Evolutionary conservation across 768 basidiomycete genomes (phyloP).

Genomic region (Phaeotremella skinneri): DNA sequence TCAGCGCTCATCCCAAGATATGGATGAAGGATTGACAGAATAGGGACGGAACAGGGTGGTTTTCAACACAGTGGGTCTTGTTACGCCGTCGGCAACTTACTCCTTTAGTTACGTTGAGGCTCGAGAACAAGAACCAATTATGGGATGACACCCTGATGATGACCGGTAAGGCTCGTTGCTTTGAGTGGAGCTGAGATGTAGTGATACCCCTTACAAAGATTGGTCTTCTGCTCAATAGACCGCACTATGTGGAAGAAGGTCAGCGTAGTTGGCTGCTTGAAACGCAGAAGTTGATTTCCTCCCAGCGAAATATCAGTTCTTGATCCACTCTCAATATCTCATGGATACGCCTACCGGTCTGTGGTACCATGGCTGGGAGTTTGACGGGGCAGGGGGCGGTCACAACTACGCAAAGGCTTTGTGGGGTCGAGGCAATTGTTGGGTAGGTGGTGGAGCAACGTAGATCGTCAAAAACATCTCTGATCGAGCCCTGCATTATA

Average conservation of each 20-base stretch:
- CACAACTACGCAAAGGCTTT: slow-evolving; percentile 49
- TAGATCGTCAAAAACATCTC: no score
- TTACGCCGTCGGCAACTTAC: slow-evolving; percentile 44
- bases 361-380: slow-evolving; percentile 50
- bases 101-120: slow-evolving; percentile 53
- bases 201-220: slow-evolving; percentile 62
- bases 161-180: slow-evolving; percentile 8
- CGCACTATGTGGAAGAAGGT: slow-evolving; percentile 58
- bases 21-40: slow-evolving; percentile 6
- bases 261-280: no score
- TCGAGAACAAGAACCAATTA: slow-evolving; percentile 56
- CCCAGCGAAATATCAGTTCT: slow-evolving; percentile 57
- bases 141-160: slow-evolving; percentile 66
- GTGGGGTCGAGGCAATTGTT: slow-evolving; percentile 63
- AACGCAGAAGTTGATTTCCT: no score
- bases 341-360: slow-evolving; percentile 44
- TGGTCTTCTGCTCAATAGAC: slow-evolving; percentile 58
- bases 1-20: not conserved
- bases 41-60: slow-evolving; percentile 35
- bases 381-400: slow-evolving; percentile 13
- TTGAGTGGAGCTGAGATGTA: slow-evolving; percentile 30
- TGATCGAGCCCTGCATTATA: not conserved
- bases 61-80: slow-evolving; percentile 45
- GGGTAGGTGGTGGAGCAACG: slow-evolving; percentile 40
- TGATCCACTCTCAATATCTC: slow-evolving; percentile 54